Base-by-base conservation (phyloP, 202 grass and related monocot species). In the Saccharum hybrid region DNA sequence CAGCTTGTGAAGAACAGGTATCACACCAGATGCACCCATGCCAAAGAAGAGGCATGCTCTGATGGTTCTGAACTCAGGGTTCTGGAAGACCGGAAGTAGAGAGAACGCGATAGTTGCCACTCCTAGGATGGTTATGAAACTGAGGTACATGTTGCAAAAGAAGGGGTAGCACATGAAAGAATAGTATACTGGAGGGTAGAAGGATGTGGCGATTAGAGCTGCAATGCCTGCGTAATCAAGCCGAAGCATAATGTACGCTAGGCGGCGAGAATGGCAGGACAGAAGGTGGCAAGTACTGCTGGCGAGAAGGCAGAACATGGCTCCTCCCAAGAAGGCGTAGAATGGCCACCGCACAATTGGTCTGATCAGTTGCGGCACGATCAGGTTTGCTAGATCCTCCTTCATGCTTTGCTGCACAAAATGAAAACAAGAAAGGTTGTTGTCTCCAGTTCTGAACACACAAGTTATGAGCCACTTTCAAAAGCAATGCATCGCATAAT, bases 291-390 rank as follows among this genome's bases (percentile, higher is more conserved):
- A 98, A 5, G 85, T 87, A 46, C 96, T 98, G 77, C 96, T 98
- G 21, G 96, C 93, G 60, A 98, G 90, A 67, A 98, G 91, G 85
- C 96, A 98, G 42, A 98, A 98, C 96, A 98, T 94, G 71, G 96
- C 87, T 22, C 96, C 96, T 75, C 92, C 89, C 83, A 98, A 72
- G 68, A 98, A 98, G 18, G 89, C 89, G 40, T 80, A 98, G 78
- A 96, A 96, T 15, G 96, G 96, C 96, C 93, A 98, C 14, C 96
- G 81, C 7, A 93, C 61, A 59, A 98, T 96, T 6, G 93, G 93
- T 43, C 63, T 87, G 19, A 91, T 71, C 8, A 93, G 81, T 65
- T 87, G 66, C 26, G 93, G 96, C 31, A 87, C 89, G 70, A 94
- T 82, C 78, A 93, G 71, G 43, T 92, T 92, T 49, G 84, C 91